Evolutionary conservation across 345 rosid genomes (phyloP), one percentile per base, ranked within the genome.

Genomic region (Camelina hispida): DNA sequence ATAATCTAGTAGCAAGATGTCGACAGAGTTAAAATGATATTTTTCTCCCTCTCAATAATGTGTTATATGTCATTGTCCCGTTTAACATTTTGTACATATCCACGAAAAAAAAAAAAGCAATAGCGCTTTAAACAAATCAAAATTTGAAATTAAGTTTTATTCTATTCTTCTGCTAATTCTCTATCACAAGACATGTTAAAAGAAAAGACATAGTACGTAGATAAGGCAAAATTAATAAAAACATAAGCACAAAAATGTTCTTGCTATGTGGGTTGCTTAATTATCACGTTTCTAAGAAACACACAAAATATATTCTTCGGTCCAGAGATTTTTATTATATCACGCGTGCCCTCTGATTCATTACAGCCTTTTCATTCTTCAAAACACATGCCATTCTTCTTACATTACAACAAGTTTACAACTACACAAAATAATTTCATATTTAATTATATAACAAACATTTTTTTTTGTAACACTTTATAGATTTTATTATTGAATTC

Each of bases 331-430:
- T 1, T 34, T 7, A 6, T 34, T 34, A 34, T 28, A 14, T 68
- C 76, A 70, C 80, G 80, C 80, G 75, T 77, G 66, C 62, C 52
- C 59, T 77, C 59, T 77, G 71, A 55, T 77, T 69, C 71, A 69
- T 62, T 34, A 68, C 65, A 69, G 75, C 60, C 53, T 76, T 62
- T 57, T 28, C 56, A 20, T 38, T 47, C 20, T 47, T 3, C 30
- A 61, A 61, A 42, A 52, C 63, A 51, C 79, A 74, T 66, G 78
- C 54, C 54, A 17, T 20, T 52, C 66, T 68, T 75, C 16, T 67
- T 68, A 74, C 70, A 63, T 30, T 66, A 30, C 18, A 59, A 61
- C 48, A 25, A 34, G 7, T 34, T 34, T 2, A 34, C 9, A 34
- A 34, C 6, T 2, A 44, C 10, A 58, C 42, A 23, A 50, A 34